Evolutionary conservation across 495 filamentous ascomycete genomes (phyloP).

Genomic region (Neurospora sp.): DNA sequence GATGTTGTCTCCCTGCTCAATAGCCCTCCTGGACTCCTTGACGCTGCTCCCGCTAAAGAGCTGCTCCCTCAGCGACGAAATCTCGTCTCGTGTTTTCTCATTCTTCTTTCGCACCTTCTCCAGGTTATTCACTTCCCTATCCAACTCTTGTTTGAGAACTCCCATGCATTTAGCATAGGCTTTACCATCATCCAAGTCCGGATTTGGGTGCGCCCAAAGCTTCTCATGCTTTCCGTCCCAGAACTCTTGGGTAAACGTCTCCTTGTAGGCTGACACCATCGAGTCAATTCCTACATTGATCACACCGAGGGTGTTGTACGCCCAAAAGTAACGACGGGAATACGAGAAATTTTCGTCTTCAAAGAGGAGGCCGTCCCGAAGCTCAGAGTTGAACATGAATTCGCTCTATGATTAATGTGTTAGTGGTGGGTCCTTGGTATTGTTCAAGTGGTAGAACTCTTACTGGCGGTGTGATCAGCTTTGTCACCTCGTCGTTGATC

Average conservation of each 20-base stretch:
- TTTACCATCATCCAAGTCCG: slow-evolving; percentile 3
- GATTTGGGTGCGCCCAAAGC: slow-evolving; percentile 24
- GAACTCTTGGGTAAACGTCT: slow-evolving; percentile 40
- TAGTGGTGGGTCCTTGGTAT: neutral
- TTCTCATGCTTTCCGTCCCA: slow-evolving; percentile 39
- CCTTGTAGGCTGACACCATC: slow-evolving; percentile 37
- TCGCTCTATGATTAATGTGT: slow-evolving; percentile 17
- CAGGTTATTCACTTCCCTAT: slow-evolving; percentile 16
- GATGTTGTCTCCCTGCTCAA: slow-evolving; percentile 31
- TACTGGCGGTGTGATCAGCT: slow-evolving; percentile 40
- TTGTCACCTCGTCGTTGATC: slow-evolving; percentile 36
- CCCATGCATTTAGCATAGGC: slow-evolving; percentile 12
- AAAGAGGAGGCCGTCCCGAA: slow-evolving; percentile 45
- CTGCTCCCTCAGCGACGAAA: slow-evolving; percentile 23
- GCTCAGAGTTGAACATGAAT: slow-evolving; percentile 43
- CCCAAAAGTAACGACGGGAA: slow-evolving; percentile 49
- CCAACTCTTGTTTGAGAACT: slow-evolving; percentile 16
- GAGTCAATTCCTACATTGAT: slow-evolving; percentile 47
- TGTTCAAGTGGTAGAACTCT: neutral
- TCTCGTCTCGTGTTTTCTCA: slow-evolving; percentile 20
- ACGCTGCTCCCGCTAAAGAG: slow-evolving; percentile 25
- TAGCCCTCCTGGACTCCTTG: slow-evolving; percentile 22
- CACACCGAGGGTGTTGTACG: slow-evolving; percentile 43
- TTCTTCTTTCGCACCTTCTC: slow-evolving; percentile 14
- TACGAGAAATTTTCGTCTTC: slow-evolving; percentile 46